These are phyloP conservation scores for Scenedesmus sp. DNA, from an alignment of 163 green algal species.

Conservation along the genomic window DNA sequence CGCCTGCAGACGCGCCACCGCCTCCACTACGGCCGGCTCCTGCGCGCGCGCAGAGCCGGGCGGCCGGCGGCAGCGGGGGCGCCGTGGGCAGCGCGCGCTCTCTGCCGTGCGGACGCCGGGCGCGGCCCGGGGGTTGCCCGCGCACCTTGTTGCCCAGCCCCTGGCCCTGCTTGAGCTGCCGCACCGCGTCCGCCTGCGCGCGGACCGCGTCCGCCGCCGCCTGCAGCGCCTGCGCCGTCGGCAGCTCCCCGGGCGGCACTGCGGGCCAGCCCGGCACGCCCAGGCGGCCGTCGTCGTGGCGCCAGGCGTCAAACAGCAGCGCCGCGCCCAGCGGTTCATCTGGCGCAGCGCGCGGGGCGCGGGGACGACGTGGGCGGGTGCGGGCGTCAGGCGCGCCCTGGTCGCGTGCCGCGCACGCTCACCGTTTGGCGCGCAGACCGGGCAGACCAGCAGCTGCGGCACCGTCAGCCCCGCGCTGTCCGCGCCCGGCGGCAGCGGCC, in stretches of 20 bases:
- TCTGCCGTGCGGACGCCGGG: background rate
- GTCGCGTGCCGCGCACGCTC: background rate
- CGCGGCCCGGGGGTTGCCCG: background rate
- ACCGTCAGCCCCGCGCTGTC: background rate
- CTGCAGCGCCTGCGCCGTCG: slow-evolving; percentile 1
- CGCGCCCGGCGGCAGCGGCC: background rate
- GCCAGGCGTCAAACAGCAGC: slow-evolving; percentile 41
- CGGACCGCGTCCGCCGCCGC: slow-evolving; percentile 21
- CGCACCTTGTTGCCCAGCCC: slow-evolving; percentile 41
- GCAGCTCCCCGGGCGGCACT: background rate
- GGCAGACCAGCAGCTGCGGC: slow-evolving; percentile 18
- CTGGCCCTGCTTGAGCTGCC: slow-evolving; percentile 18
- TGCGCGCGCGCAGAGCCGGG: background rate
- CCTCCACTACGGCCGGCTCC: slow-evolving; percentile 23
- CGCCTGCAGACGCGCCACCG: slow-evolving; percentile 28
- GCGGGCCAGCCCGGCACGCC: slow-evolving; percentile 17
- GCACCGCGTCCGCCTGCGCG: slow-evolving; percentile 31
- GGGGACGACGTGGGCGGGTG: background rate
- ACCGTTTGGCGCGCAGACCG: slow-evolving; percentile 19
- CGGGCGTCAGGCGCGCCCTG: background rate
- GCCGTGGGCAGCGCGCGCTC: background rate
- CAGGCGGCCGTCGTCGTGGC: slow-evolving; percentile 5
- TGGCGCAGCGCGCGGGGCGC: slow-evolving; percentile 5
- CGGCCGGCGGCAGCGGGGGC: background rate
- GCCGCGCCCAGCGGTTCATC: slow-evolving; percentile 11